Conservation (phyloP, 345 rosid genomes). For the Brassica incana region DNA sequence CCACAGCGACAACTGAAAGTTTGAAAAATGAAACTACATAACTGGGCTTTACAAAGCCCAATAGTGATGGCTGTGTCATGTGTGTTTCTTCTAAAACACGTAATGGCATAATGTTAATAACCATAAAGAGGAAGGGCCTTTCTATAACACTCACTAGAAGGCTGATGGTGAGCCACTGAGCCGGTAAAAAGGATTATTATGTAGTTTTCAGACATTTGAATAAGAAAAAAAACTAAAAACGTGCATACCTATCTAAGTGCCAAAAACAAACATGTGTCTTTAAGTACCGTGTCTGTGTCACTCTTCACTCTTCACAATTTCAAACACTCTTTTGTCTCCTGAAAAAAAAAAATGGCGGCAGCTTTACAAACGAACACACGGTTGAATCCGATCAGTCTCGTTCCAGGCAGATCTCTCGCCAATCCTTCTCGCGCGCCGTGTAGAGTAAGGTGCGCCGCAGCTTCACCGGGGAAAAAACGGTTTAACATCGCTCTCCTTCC, state of each 20-base stretch:
- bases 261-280: not conserved
- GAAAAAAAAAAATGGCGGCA: constrained; percentile 42
- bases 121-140: not conserved
- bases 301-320: not conserved
- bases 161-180: not conserved
- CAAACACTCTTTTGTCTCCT: not conserved
- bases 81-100: not conserved
- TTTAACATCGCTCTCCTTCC: constrained; percentile 77
- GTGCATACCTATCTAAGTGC: constrained; percentile 34
- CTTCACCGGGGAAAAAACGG: constrained; percentile 44
- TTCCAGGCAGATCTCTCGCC: constrained; percentile 39
- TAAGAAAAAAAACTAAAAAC: constrained; percentile 1
- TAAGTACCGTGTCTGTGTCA: not conserved
- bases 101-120: constrained; percentile 9
- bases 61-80: not conserved
- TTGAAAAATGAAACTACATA: too few relatives aligned
- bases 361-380: constrained; percentile 41
- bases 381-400: constrained; percentile 12
- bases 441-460: constrained; percentile 55
- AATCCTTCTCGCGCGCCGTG: constrained; percentile 21
- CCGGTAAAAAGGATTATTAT: not conserved
- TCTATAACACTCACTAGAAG: not conserved
- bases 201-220: not conserved
- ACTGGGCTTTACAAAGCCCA: constrained; percentile 4
- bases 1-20: not conserved